A percentile compares a stretch with the other conserved stretches of the same genome.
Evolutionary conservation across 768 basidiomycete species (phyloP).

Genomic region (Suillus subaureus): DNA sequence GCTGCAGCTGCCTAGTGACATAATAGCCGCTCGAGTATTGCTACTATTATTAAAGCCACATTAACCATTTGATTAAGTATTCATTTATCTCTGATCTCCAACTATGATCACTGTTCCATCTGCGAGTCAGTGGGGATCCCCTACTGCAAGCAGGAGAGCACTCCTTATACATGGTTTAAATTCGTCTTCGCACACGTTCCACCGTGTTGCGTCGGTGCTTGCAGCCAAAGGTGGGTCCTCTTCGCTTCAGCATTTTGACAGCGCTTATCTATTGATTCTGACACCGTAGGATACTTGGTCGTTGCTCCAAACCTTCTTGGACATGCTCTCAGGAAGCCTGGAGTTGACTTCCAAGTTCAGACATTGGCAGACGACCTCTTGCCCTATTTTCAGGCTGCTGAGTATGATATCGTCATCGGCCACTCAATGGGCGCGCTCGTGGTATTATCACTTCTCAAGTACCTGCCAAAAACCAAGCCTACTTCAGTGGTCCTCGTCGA

Average conservation of each 20-base stretch:
- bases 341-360: background rate
- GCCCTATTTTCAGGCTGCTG: background rate
- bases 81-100: background rate
- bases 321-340: slow-evolving; percentile 19
- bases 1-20: background rate
- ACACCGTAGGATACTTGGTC: slow-evolving; percentile 25
- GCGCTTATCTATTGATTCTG: background rate
- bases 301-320: slow-evolving; percentile 26
- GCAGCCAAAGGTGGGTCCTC: slow-evolving; percentile 20
- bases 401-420: slow-evolving; percentile 18
- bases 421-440: slow-evolving; percentile 26
- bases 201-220: slow-evolving; percentile 17
- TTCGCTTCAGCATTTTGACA: background rate
- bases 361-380: slow-evolving; percentile 4
- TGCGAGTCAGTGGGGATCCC: slow-evolving; percentile 22
- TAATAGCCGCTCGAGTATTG: background rate
- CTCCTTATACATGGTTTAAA: slow-evolving; percentile 25
- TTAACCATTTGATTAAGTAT: background rate
- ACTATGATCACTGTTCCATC: slow-evolving; percentile 2
- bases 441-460: slow-evolving; percentile 14
- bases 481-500: slow-evolving; percentile 23
- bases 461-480: slow-evolving; percentile 13
- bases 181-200: slow-evolving; percentile 18
- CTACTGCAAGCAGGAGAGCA: slow-evolving; percentile 18
- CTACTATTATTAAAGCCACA: background rate